Conservation (phyloP, 2,329 filamentous ascomycete species). For the Pezicula rhizophila region DNA sequence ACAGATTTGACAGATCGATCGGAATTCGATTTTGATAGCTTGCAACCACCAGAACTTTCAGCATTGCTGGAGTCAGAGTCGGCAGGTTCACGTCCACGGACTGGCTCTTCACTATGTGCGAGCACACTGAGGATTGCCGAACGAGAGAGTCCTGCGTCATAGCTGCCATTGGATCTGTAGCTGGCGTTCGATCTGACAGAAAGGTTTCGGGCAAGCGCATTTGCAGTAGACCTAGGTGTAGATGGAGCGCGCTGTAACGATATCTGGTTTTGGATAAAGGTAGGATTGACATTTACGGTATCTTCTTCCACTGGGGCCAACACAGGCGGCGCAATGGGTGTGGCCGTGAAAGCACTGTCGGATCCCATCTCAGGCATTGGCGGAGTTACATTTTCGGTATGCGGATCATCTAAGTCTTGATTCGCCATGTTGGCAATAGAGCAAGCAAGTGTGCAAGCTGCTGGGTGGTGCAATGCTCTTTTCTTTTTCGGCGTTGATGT, state of each 20-base stretch:
- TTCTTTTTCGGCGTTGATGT: background rate
- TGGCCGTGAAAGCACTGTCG: constrained; percentile 13
- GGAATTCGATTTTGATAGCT: constrained; percentile 20
- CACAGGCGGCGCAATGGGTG: constrained; percentile 5
- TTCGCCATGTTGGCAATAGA: constrained; percentile 7
- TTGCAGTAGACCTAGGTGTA: constrained; percentile 13
- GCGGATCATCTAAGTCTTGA: constrained; percentile 1
- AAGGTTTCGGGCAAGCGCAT: constrained; percentile 15
- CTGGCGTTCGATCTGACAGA: constrained; percentile 19
- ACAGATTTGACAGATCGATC: constrained; percentile 24
- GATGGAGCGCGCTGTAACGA: constrained; percentile 20
- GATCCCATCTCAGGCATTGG: constrained; percentile 6
- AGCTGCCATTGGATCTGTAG: background rate
- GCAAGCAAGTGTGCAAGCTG: background rate
- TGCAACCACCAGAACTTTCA: constrained; percentile 9
- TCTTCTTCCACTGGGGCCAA: constrained; percentile 1
- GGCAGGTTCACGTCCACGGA: constrained; percentile 4
- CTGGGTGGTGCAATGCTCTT: background rate
- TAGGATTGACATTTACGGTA: constrained; percentile 6
- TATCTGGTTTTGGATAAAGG: constrained; percentile 22
- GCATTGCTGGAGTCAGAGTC: constrained; percentile 10
- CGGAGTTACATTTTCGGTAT: background rate
- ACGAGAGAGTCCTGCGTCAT: background rate
- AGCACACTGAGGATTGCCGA: constrained; percentile 6
- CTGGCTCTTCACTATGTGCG: constrained; percentile 3